phyloP scores from a whole-genome alignment of 2,329 filamentous ascomycete genomes.

The Fusarium fracticaudum region DNA sequence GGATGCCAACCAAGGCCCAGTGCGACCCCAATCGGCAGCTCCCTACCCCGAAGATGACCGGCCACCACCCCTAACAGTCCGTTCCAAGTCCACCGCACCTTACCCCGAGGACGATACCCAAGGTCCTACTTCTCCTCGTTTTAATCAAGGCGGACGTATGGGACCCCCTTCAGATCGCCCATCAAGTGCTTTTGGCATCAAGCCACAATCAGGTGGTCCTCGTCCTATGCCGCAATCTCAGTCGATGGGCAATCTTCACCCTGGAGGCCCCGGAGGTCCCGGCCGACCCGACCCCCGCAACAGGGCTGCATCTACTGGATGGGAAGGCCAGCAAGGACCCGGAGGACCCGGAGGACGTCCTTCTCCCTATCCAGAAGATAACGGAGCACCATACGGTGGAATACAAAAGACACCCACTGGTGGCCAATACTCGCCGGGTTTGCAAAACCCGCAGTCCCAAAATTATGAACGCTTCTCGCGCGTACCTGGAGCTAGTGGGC shows the following conservation, averaged over 20 bases:
- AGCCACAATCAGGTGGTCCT: slow-evolving; percentile 51
- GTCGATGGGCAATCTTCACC: slow-evolving; percentile 58
- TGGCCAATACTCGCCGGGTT: slow-evolving; percentile 34
- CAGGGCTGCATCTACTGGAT: slow-evolving; percentile 56
- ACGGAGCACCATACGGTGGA: slow-evolving; percentile 43
- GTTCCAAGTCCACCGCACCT: slow-evolving; percentile 64
- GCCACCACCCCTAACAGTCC: slow-evolving; percentile 58
- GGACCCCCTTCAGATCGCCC: slow-evolving; percentile 60
- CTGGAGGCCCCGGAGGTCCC: slow-evolving; percentile 49
- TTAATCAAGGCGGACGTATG: slow-evolving; percentile 59
- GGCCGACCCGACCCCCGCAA: slow-evolving; percentile 50
- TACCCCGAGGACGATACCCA: slow-evolving; percentile 72
- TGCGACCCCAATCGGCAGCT: slow-evolving; percentile 64
- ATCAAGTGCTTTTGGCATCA: slow-evolving; percentile 64
- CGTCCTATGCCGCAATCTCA: slow-evolving; percentile 55
- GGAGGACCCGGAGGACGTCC: slow-evolving; percentile 37
- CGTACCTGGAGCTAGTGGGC: slow-evolving; percentile 44
- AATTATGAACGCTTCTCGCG: slow-evolving; percentile 46
- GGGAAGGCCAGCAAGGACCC: slow-evolving; percentile 48
- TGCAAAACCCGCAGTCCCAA: slow-evolving; percentile 32
- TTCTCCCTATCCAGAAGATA: slow-evolving; percentile 41
- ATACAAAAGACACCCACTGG: slow-evolving; percentile 42
- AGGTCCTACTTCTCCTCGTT: slow-evolving; percentile 49
- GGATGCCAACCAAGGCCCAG: slow-evolving; percentile 47
- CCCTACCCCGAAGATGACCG: slow-evolving; percentile 78